Conservation (phyloP, 2,329 filamentous ascomycete genomes). For the Cadophora sp. region DNA sequence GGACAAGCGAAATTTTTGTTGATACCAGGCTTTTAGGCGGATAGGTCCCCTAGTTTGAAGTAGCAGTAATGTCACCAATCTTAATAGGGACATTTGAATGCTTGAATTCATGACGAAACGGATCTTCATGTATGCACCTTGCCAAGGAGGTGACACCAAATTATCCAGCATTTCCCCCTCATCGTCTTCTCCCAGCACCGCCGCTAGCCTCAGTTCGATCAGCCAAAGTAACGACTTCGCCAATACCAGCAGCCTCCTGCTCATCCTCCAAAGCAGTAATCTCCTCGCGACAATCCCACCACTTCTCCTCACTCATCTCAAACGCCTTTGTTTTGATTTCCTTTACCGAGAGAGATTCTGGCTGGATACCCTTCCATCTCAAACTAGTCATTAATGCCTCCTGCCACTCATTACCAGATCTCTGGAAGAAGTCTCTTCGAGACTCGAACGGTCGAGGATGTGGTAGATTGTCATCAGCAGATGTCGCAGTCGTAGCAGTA, state of each 20-base stretch:
- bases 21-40: not conserved
- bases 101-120: not conserved
- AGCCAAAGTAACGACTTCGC: slow-evolving; percentile 88
- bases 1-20: not conserved
- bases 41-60: not conserved
- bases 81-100: not conserved
- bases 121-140: not conserved
- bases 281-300: slow-evolving; percentile 98
- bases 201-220: slow-evolving; percentile 65
- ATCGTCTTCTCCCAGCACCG: slow-evolving; percentile 40
- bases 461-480: slow-evolving; percentile 43
- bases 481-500: slow-evolving; percentile 27
- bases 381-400: slow-evolving; percentile 80
- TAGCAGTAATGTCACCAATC: not conserved
- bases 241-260: slow-evolving; percentile 85
- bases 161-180: slow-evolving; percentile 7
- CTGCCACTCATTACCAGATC: slow-evolving; percentile 91
- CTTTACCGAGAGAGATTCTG: slow-evolving; percentile 78
- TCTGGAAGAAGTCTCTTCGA: slow-evolving; percentile 87
- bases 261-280: slow-evolving; percentile 91
- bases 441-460: slow-evolving; percentile 72
- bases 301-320: slow-evolving; percentile 90
- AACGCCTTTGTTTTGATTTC: slow-evolving; percentile 93
- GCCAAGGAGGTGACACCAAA: not conserved
- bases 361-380: slow-evolving; percentile 69